Base-by-base conservation (phyloP, 305 asterid species). In the Fraxinus albicans region DNA sequence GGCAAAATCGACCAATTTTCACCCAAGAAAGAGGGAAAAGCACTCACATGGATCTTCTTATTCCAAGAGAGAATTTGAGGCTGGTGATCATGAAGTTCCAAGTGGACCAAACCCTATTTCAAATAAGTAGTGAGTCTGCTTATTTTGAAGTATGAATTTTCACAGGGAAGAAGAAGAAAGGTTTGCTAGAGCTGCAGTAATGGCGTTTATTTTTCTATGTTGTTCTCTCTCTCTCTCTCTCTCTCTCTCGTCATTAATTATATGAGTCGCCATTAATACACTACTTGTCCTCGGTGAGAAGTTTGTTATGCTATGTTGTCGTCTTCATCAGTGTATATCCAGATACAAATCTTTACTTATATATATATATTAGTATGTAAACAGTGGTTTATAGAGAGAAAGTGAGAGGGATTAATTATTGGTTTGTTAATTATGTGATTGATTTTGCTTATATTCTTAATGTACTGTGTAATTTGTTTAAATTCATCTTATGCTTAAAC, bases 101-200 rank as follows among this genome's bases (percentile, higher is more conserved):
- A 88, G 91, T 70, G 93, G 93, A 65, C 91, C 93, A 83, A 90
- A 90, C 89, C 93, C 93, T 86, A 83, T 86, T 82, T 77, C 86
- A 53, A 89, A 89, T 81, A 85, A 88, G 87, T 86, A 83, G 87
- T 85, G 82, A 86, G 8, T 60, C 29, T 7, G 70, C 70, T 50
- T 77, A 29, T n/a, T 21, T 8, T 4, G 8, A 60, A 60, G 70
- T 33, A 60, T 60, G 70, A 21, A 21, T 60, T 60, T 60, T 35
- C 6, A 29, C 12, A 17, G 1, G 29, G 40, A 42, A 78, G 80
- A 44, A 36, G 63, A n/a, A 42, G 31, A 69, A 65, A 65, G 34
- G 38, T 69, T 29, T 69, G 75, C 36, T 29, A 25, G 75, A 69
- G 75, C 31, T 69, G 38, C 75, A 69, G 75, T 69, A 29, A 23